Conservation (phyloP, 176 grass and related monocot species). For the Musa schizocarpa region DNA sequence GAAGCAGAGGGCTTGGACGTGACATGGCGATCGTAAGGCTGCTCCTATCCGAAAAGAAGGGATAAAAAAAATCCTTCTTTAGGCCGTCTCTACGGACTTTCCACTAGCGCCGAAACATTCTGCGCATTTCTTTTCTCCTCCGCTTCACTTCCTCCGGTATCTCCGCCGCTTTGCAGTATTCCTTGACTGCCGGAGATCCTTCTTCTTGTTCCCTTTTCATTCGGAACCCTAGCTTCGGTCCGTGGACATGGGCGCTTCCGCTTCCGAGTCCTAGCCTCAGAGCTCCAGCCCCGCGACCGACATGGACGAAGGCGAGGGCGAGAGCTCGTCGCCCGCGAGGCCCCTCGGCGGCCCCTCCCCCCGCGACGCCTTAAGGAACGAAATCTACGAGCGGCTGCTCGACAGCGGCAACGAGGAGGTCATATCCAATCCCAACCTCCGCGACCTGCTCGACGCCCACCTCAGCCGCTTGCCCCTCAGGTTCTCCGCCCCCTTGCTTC, state of each 20-base stretch:
- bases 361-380: slow-evolving; percentile 28
- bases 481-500: not conserved
- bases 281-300: not conserved
- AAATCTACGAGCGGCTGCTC: slow-evolving; percentile 48
- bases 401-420: slow-evolving; percentile 39
- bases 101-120: slow-evolving; percentile 4
- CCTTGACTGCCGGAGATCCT: not conserved
- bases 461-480: slow-evolving; percentile 35
- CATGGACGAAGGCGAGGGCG: slow-evolving; percentile 52
- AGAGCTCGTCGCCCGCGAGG: slow-evolving; percentile 42
- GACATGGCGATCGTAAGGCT: too few relatives aligned
- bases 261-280: slow-evolving; percentile 6
- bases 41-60: not conserved
- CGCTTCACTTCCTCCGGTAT: not conserved
- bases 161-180: not conserved
- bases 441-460: slow-evolving; percentile 41
- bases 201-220: not conserved
- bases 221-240: not conserved
- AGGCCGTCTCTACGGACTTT: not conserved
- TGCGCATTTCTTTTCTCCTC: not conserved
- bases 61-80: not conserved
- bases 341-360: slow-evolving; percentile 13
- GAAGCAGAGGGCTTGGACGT: too few relatives aligned
- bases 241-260: not conserved
- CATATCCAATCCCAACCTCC: slow-evolving; percentile 31